Base-by-base conservation (phyloP, 2,329 filamentous ascomycete species). In the Penicillium rolfsii region DNA sequence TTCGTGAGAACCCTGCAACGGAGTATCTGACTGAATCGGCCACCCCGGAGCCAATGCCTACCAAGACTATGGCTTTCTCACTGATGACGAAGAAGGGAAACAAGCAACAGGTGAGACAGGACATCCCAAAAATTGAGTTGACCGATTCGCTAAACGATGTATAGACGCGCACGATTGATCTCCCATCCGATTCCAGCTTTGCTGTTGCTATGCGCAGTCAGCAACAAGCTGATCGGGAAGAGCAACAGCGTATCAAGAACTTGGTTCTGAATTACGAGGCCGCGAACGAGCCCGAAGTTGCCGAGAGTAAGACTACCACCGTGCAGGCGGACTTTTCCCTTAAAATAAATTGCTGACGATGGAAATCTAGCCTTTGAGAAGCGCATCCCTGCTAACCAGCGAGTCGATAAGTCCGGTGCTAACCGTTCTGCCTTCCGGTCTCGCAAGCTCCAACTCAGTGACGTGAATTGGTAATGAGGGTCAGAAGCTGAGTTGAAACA, bases 201-300 rank as follows among this genome's bases (percentile, higher is more conserved):
- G 95, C 95, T 5, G 86, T 98, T 66, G 95, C 95, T 46, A 95
- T 99, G 93, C 95, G 92, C 75, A 93, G 87, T 62, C 93, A 98
- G 79, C 93, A 97, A 74, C 91, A 96, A 78, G 94, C 93, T 2
- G 94, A 98, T 75, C 89, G 90, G 56, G 95, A 97, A 74, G 96
- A 99, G 76, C 94, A 99, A 76, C 93, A 97, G 76, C 91, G 95
- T 64, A 99, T 99, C 86, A 99, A 99, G 82, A 97, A 92, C 72
- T 84, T 99, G 49, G 95, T 99, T 57, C 83, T 99, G 69, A 98
- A 97, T 77, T 96, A 97, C 74, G 95, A 99, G 79, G 87, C 97
- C 73, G 88, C 91, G 55, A 93, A 96, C 64, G 85, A 88, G 71
- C 89, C 82, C 68, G 91, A 96, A 73, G 89, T 93, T 66, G 80